Conservation (phyloP, 169 alveolate species). For the Plasmodium reichenowi region DNA sequence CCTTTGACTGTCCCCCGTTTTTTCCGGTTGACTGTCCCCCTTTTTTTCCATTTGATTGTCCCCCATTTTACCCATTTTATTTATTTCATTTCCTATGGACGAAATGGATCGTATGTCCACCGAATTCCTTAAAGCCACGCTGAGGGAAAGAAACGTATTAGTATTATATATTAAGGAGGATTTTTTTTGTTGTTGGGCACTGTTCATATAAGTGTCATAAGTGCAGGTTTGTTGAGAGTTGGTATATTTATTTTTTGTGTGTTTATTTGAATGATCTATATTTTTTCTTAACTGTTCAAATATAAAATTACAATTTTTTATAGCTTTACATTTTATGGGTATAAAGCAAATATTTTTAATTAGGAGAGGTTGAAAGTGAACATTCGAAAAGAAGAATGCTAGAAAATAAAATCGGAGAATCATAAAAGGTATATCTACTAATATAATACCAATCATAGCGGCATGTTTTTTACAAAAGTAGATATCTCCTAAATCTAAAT, state of each 20-base stretch:
- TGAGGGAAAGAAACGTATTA: neutral
- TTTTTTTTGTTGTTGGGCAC: too few species aligned
- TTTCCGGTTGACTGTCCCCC: too few species aligned
- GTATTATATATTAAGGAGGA: conserved; percentile 9
- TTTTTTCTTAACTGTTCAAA: conserved; percentile 31
- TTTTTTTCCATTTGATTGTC: too few species aligned
- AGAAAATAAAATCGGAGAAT: conserved; percentile 49
- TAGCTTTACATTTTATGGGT: conserved; percentile 49
- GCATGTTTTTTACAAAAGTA: conserved; percentile 69
- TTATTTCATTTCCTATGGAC: neutral
- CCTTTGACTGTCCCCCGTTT: too few species aligned
- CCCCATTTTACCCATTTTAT: too few species aligned
- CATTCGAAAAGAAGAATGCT: conserved; percentile 33
- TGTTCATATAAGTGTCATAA: too few species aligned
- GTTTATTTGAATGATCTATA: conserved; percentile 25
- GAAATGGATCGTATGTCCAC: conserved; percentile 13
- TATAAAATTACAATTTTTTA: conserved; percentile 38
- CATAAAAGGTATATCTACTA: conserved; percentile 59
- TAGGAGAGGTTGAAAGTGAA: conserved; percentile 55
- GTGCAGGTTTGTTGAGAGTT: too few species aligned
- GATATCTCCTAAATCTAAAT: conserved; percentile 61
- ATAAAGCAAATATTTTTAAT: conserved; percentile 61
- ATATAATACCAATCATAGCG: conserved; percentile 51
- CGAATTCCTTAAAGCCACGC: conserved; percentile 4
- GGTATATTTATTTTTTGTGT: too few species aligned